Evolutionary conservation across 2,329 filamentous ascomycete species (phyloP).

Genomic region (Aspergillus bombycis): DNA sequence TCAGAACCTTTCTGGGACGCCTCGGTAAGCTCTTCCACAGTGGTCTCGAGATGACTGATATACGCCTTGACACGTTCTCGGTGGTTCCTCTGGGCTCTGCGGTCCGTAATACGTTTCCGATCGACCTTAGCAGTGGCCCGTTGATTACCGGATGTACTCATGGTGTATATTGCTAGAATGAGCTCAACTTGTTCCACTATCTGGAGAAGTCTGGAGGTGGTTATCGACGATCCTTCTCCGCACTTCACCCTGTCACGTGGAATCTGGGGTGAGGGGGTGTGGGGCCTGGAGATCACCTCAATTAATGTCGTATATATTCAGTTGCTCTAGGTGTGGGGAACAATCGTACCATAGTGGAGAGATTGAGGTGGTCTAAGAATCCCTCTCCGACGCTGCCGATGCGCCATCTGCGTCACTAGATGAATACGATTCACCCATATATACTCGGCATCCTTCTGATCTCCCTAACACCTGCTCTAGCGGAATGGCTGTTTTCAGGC

Average conservation of each 20-base stretch:
- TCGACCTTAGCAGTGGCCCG: not conserved
- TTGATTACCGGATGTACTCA: not conserved
- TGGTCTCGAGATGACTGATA: slow-evolving; percentile 14
- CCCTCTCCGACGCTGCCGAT: no score
- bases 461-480: no score
- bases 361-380: no score
- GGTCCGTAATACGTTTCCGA: slow-evolving; percentile 18
- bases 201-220: not conserved
- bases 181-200: not conserved
- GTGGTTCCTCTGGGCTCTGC: slow-evolving; percentile 16
- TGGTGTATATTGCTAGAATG: not conserved
- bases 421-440: no score
- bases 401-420: no score
- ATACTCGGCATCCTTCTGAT: no score
- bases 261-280: not conserved
- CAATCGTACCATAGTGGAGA: no score
- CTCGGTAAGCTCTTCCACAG: not conserved
- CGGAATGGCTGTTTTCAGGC: no score
- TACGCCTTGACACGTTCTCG: slow-evolving; percentile 18
- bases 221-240: not conserved
- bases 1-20: not conserved
- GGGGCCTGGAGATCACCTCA: not conserved
- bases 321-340: not conserved
- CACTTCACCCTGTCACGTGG: not conserved
- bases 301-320: not conserved